Conservation (phyloP, 2,329 filamentous ascomycete genomes). For the Raffaelea ambrosiae region DNA sequence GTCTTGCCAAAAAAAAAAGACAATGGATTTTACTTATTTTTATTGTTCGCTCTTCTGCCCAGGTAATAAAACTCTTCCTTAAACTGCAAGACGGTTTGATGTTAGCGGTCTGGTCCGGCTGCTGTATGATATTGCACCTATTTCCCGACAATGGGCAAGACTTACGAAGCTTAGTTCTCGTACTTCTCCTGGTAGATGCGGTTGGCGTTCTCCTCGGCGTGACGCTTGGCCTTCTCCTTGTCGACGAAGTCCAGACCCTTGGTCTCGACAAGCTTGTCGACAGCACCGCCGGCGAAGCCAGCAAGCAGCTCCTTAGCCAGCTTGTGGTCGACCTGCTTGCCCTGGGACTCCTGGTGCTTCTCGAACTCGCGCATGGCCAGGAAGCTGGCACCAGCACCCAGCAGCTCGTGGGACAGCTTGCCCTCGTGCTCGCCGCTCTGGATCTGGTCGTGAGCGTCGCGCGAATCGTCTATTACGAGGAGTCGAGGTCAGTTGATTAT, state of each 20-base stretch:
- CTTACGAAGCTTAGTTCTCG: conserved; percentile 22
- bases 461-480: conserved; percentile 26
- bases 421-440: conserved; percentile 45
- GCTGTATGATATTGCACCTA: no score
- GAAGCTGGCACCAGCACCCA: conserved; percentile 70
- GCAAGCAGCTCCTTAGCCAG: conserved; percentile 73
- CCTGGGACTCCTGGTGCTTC: conserved; percentile 62
- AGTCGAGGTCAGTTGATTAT: background rate
- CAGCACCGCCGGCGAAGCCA: conserved; percentile 63
- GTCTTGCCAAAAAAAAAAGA: no score
- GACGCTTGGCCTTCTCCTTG: conserved; percentile 47
- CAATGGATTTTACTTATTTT: background rate
- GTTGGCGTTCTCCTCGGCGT: conserved; percentile 50
- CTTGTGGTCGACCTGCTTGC: conserved; percentile 61
- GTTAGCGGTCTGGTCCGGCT: no score
- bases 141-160: no score
- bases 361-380: conserved; percentile 74
- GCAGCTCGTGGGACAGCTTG: conserved; percentile 61
- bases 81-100: no score
- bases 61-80: no score
- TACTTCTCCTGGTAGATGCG: conserved; percentile 57
- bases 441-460: conserved; percentile 33
- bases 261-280: conserved; percentile 67
- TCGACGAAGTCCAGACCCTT: conserved; percentile 56
- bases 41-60: no score